Conservation (phyloP, 169 alveolate species). For the Plasmodium gonderi region DNA sequence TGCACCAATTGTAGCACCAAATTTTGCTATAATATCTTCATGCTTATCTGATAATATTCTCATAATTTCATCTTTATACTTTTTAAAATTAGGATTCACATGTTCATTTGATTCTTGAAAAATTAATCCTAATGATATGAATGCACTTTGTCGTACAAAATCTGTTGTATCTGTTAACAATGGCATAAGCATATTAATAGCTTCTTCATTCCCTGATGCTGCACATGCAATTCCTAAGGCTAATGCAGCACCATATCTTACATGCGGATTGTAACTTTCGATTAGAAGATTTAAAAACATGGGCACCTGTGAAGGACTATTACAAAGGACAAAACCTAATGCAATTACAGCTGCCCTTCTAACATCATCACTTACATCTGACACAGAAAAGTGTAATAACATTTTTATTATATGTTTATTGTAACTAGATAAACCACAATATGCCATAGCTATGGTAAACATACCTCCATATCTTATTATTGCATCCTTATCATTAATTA, state of each 20-base stretch:
- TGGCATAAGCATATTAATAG: conserved; percentile 93
- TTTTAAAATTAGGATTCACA: conserved; percentile 87
- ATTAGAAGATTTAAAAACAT: conserved; percentile 91
- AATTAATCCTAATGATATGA: conserved; percentile 89
- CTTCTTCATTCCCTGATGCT: conserved; percentile 94
- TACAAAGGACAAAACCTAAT: conserved; percentile 93
- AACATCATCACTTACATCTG: conserved; percentile 99
- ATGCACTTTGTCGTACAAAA: conserved; percentile 98
- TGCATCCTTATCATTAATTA: conserved; percentile 93
- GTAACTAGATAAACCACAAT: conserved; percentile 91
- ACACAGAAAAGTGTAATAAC: conserved; percentile 95
- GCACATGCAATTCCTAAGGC: conserved; percentile 98
- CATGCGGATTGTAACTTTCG: conserved; percentile 98
- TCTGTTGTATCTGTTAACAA: conserved; percentile 95
- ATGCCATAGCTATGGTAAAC: conserved; percentile 98
- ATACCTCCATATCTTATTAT: conserved; percentile 98
- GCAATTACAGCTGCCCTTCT: conserved; percentile 98
- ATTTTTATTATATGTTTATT: conserved; percentile 91
- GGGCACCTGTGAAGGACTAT: conserved; percentile 91
- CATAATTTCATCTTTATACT: conserved; percentile 87
- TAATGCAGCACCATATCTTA: conserved; percentile 98
- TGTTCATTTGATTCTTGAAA: conserved; percentile 92
- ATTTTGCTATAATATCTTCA: conserved; percentile 95
- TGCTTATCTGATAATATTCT: conserved; percentile 93
- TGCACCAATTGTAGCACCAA: conserved; percentile 95